These are phyloP conservation scores for Acacia concinna DNA, from an alignment of 331 rosid genomes.

Conservation along the genomic window DNA sequence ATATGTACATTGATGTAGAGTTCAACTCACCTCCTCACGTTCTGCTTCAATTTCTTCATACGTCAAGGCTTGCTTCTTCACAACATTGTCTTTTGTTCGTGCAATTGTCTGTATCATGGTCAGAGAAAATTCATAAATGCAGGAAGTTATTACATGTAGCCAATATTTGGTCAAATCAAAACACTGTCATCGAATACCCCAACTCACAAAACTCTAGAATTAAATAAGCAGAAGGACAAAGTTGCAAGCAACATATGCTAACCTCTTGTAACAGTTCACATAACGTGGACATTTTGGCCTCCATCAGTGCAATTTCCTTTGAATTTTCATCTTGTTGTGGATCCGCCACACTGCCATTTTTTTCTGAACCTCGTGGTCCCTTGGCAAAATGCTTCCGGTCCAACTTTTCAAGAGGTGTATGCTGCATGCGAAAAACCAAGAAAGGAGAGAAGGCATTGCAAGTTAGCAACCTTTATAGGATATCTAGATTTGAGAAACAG, in stretches of 20 bases:
- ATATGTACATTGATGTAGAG: background rate
- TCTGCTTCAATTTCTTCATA: constrained; percentile 98
- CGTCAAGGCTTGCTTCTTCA: constrained; percentile 93
- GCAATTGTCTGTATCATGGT: constrained; percentile 60
- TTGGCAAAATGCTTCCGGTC: constrained; percentile 87
- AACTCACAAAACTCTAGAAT: constrained; percentile 3
- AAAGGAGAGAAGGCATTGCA: constrained; percentile 3
- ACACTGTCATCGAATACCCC: background rate
- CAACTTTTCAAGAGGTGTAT: constrained; percentile 82
- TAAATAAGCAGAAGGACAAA: constrained; percentile 3
- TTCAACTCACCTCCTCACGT: constrained; percentile 80
- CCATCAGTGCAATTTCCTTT: constrained; percentile 73
- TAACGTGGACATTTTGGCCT: constrained; percentile 67
- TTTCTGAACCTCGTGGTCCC: constrained; percentile 51
- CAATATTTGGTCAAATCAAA: constrained; percentile 4
- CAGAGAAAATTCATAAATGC: constrained; percentile 24
- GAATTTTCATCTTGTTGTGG: constrained; percentile 52
- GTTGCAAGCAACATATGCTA: constrained; percentile 31
- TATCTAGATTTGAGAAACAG: background rate
- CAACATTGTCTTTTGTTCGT: constrained; percentile 83
- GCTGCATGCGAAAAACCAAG: constrained; percentile 47
- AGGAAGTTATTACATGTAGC: background rate
- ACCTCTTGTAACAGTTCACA: constrained; percentile 81
- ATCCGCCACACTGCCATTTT: constrained; percentile 53
- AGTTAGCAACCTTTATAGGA: background rate